These are phyloP conservation scores for Podospora tetraspora DNA, from an alignment of 495 filamentous ascomycete genomes.

Conservation along the genomic window DNA sequence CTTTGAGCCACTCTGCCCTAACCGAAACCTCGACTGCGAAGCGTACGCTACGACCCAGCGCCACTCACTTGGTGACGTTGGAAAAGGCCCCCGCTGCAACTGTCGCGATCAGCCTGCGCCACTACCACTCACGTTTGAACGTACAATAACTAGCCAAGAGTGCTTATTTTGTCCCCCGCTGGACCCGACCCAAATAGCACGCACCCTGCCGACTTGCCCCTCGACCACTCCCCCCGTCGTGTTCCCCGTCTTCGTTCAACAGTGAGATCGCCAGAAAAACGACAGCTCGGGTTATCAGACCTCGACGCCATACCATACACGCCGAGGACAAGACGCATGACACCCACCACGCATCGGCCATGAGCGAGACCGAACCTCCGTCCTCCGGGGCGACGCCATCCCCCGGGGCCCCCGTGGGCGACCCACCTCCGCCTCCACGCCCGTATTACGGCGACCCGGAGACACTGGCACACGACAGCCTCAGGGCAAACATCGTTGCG, in stretches of 20 bases:
- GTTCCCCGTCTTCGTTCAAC: neutral
- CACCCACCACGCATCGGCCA: neutral
- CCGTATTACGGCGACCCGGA: neutral
- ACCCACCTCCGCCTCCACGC: conserved; percentile 5
- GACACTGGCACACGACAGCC: conserved; percentile 24
- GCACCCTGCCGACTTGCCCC: neutral
- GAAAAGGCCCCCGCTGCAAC: neutral
- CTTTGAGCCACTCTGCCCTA: neutral
- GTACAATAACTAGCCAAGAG: neutral
- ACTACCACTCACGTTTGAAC: neutral
- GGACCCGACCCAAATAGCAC: neutral
- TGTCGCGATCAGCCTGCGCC: neutral
- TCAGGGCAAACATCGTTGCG: conserved; percentile 22
- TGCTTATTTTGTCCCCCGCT: neutral
- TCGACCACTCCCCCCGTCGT: neutral
- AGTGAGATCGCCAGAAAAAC: neutral
- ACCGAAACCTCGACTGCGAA: neutral
- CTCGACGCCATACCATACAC: neutral
- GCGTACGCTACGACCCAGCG: neutral
- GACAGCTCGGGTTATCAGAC: neutral
- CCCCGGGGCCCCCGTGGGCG: neutral
- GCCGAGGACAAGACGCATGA: neutral
- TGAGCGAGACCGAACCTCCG: neutral
- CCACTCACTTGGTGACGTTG: neutral
- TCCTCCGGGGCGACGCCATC: neutral